Evolutionary conservation across 106 monocot genomes (phyloP), one percentile per base, ranked within the genome.

Genomic region (Dendrobium huoshanense): DNA sequence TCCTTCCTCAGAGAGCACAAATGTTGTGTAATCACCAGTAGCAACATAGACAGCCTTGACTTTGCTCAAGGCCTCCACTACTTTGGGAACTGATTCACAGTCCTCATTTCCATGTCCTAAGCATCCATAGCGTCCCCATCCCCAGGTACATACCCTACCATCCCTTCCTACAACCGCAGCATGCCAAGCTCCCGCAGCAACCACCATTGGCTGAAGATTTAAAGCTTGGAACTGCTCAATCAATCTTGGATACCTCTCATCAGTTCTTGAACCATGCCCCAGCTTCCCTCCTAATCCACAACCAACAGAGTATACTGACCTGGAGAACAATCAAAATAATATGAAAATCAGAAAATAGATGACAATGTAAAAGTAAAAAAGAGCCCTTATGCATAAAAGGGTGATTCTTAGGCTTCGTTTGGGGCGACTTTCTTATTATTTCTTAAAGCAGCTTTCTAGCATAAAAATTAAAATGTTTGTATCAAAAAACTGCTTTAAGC

Each of bases 241-340:
- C 75, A 95, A 72, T 56, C 91, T 87, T 0, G 99, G 99, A 40
- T 93, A 81, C 81, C 87, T 95, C 82, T 95, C 95, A 76, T 95
- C 95, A 0, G 93, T 91, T 72, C 91, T 87, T 3, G 95, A 88
- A 45, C 99, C 95, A 80, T 99, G 99, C 2, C 99, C 99, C 5
- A 99, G 93, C 78, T 99, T 99, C 29, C 99, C 99, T 55, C 99
- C 99, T 47, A 95, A 85, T 18, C 99, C 99, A 82, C 99, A 99
- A 7, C 99, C 99, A 67, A 99, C 95, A 70, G 95, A 99, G 80
- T 93, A 99, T 5, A 99, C 95, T 27, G 95, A 95, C 99, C 99
- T 99, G 81, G 80, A 88, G 72, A 24, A 9, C 77, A 59, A 59
- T 16, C 0, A 17, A 59, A 11, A 61, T 41, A 31, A 22, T 17